A percentile compares a stretch with the other conserved stretches of the same genome.
phyloP scores from a whole-genome alignment of 768 basidiomycete genomes.

The Suillus sp. region DNA sequence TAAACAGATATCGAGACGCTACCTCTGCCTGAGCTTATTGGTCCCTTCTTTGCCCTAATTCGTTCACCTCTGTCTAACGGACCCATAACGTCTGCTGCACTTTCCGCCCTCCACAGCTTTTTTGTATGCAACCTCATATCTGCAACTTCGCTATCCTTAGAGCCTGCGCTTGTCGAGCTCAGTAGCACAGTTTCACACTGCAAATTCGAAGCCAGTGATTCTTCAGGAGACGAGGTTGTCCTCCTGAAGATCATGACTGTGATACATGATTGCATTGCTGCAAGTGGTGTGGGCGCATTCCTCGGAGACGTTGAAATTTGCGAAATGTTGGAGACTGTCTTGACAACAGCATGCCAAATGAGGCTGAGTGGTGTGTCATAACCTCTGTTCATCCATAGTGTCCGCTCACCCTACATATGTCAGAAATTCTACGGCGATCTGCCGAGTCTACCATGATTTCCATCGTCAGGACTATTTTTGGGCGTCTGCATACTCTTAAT shows the following conservation, averaged over 20 bases:
- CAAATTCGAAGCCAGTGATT: constrained; percentile 97
- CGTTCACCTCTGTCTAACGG: constrained; percentile 94
- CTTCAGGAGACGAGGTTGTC: constrained; percentile 97
- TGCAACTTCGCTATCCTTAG: constrained; percentile 54
- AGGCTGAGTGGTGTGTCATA: constrained; percentile 79
- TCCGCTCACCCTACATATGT: constrained; percentile 19
- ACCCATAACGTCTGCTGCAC: constrained; percentile 93
- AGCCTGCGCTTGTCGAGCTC: constrained; percentile 74
- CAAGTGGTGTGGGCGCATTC: constrained; percentile 58
- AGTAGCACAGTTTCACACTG: constrained; percentile 92
- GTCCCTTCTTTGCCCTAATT: constrained; percentile 91
- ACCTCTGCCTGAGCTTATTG: constrained; percentile 64
- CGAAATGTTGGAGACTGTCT: constrained; percentile 96
- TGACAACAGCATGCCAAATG: constrained; percentile 97
- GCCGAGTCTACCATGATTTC: constrained; percentile 90
- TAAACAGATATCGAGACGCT: constrained; percentile 57
- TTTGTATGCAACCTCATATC: constrained; percentile 78
- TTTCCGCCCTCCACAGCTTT: constrained; percentile 86
- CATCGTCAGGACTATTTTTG: constrained; percentile 82
- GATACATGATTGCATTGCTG: constrained; percentile 80
- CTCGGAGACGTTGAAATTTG: constrained; percentile 95
- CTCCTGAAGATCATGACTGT: constrained; percentile 89
- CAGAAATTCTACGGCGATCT: constrained; percentile 85
- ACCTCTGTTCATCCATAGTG: constrained; percentile 12
- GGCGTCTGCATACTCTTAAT: constrained; percentile 66